Evolutionary conservation across 2,329 filamentous ascomycete species (phyloP), one percentile per base, ranked within the genome.

Genomic region (Cylindrodendrum hubeiense): DNA sequence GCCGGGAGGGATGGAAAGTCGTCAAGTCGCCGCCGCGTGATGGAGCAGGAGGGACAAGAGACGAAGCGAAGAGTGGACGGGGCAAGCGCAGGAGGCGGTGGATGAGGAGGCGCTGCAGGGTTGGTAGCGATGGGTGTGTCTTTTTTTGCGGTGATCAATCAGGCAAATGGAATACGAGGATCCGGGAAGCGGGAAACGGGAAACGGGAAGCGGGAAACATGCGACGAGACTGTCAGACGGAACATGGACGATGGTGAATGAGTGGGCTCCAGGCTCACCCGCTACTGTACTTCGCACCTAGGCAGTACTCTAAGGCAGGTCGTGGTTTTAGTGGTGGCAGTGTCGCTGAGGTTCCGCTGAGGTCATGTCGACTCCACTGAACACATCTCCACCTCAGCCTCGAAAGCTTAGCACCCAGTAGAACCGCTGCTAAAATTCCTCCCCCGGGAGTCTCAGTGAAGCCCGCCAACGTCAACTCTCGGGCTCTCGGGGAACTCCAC

Each of bases 401-500:
- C 46, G 46, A 62, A 62, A 62, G 60, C 60, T 62, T 62, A 62
- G 59, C 59, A 51, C 30, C 30, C 56, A 30, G 47, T 21, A 58
- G 46, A 21, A 37, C 19, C 46, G 17, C 22, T 39, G 37, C 37
- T 39, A n/a, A 28, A 26, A 13, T n/a, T 22, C 43, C 8, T 24
- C 22, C 15, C 24, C 44, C 7, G n/a, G 5, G 26, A 43, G 34
- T 43, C 46, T 47, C 22, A 55, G 19, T 34, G 21, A 50, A 63
- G 53, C 46, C 60, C 46, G 47, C 60, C 60, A 63, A 61, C 50
- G 34, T 61, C 59, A 47, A 61, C 33, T 17, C 24, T 55, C 43
- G 30, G 39, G 49, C 33, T 17, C 24, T 55, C 43, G 30, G 39
- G 49, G n/a, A 51, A 30, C 47, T 61, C 51, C 59, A 56, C 52